A percentile compares a stretch with the other conserved stretches of the same genome.
Conservation (phyloP, 1,139 yeast genomes). For the Scheffersomyces titani region DNA sequence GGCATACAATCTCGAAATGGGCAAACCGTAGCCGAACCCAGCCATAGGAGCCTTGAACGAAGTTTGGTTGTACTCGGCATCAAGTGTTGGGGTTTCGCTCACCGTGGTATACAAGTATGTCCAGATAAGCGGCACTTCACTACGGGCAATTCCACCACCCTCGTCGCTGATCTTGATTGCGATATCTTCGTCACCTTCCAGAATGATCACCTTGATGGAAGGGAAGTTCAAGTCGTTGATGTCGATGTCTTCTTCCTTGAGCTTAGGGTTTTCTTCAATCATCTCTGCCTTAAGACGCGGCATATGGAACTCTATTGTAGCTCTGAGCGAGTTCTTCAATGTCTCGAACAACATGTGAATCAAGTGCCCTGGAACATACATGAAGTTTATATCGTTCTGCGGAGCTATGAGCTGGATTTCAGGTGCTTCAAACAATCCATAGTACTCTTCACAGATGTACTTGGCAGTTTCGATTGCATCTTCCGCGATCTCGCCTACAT, state of each 20-base stretch:
- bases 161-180: slow-evolving; percentile 92
- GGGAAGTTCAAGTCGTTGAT: slow-evolving; percentile 74
- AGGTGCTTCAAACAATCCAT: slow-evolving; percentile 81
- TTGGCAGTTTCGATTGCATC: slow-evolving; percentile 88
- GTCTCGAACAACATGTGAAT: slow-evolving; percentile 88
- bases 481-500: slow-evolving; percentile 74
- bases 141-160: slow-evolving; percentile 91
- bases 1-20: slow-evolving; percentile 82
- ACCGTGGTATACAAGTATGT: slow-evolving; percentile 91
- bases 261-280: slow-evolving; percentile 44
- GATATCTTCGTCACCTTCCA: slow-evolving; percentile 90
- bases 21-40: slow-evolving; percentile 91
- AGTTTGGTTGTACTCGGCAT: slow-evolving; percentile 54
- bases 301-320: slow-evolving; percentile 77
- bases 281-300: slow-evolving; percentile 40
- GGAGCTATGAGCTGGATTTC: slow-evolving; percentile 75
- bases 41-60: slow-evolving; percentile 91
- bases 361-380: slow-evolving; percentile 90
- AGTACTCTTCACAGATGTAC: slow-evolving; percentile 85
- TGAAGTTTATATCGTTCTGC: slow-evolving; percentile 63
- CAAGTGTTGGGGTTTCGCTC: slow-evolving; percentile 67
- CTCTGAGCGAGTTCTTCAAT: slow-evolving; percentile 77
- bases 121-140: slow-evolving; percentile 86
- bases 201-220: slow-evolving; percentile 82
- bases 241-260: slow-evolving; percentile 44